phyloP scores from a whole-genome alignment of 495 filamentous ascomycete genomes.

The Talaromyces ruber region DNA sequence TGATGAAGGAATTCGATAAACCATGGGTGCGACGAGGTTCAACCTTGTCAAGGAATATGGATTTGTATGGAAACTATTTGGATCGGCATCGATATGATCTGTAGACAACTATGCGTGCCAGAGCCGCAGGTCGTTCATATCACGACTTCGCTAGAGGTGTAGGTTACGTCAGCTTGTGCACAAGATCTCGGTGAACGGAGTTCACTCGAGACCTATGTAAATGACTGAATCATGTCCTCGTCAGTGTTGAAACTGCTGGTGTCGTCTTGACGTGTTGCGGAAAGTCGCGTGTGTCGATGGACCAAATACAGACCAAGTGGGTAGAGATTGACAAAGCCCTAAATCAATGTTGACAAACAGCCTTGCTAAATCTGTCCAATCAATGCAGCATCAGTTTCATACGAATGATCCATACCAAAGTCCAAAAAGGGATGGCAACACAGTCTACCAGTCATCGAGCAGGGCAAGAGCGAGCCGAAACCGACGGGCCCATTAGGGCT shows the following conservation, averaged over 20 bases:
- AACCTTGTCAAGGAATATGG: not conserved
- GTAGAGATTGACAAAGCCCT: not conserved
- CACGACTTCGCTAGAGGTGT: not conserved
- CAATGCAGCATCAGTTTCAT: not conserved
- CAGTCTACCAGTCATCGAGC: not conserved
- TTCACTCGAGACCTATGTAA: not conserved
- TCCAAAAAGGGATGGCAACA: not conserved
- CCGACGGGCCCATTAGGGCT: not conserved
- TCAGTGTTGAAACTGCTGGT: not conserved
- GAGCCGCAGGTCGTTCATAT: not conserved
- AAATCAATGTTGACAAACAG: not conserved
- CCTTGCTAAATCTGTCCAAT: not conserved
- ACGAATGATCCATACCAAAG: not conserved
- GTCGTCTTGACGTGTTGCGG: not conserved
- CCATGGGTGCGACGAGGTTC: not conserved
- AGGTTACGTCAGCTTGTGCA: not conserved
- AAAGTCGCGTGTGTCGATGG: not conserved
- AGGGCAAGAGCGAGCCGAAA: not conserved
- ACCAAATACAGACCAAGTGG: not conserved
- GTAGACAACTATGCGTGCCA: not conserved
- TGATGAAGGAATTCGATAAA: slow-evolving; percentile 10
- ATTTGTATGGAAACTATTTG: not conserved
- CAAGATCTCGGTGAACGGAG: not conserved
- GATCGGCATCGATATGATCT: not conserved
- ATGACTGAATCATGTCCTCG: not conserved